Percentiles rank a stretch among this genome's conserved stretches.
phyloP scores from a whole-genome alignment of 176 grass and related monocot species.

The Triticum aestivum region IWGSC_CS_RefSeq_v2.1 NC_057794.1:592206469-592206968 shows the following conservation, averaged over 20 bases:
- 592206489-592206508: slow-evolving; percentile 96
- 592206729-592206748: background rate
- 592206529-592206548: background rate
- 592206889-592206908: slow-evolving; percentile 34
- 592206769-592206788: background rate
- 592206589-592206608: background rate
- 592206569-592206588: background rate
- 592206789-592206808: background rate
- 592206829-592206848: background rate
- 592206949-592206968: slow-evolving; percentile 90
- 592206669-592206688: background rate
- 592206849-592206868: slow-evolving; percentile 11
- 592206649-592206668: background rate
- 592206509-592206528: slow-evolving; percentile 97
- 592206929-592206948: slow-evolving; percentile 85
- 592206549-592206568: background rate
- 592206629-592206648: background rate
- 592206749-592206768: background rate
- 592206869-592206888: background rate
- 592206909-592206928: slow-evolving; percentile 95
- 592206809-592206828: background rate
- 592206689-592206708: background rate
- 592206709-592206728: background rate
- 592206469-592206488: slow-evolving; percentile 98
- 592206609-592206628: background rate